phyloP scores from a whole-genome alignment of 1,139 yeast genomes.

The Geotrichum bryndzae region DNA sequence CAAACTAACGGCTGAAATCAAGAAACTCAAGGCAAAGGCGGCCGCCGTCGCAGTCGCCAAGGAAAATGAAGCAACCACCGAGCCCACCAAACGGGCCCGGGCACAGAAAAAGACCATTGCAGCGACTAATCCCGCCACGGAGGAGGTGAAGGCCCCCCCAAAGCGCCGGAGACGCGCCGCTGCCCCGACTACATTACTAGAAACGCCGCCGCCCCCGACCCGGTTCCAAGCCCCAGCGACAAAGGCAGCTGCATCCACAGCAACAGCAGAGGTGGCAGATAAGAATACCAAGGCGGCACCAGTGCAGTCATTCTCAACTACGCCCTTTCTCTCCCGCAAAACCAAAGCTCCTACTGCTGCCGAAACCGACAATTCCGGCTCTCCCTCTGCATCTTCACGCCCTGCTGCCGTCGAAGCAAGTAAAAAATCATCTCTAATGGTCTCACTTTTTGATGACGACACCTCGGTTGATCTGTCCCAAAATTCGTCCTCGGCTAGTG shows the following conservation, averaged over 20 bases:
- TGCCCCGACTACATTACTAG: background rate
- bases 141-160: background rate
- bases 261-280: background rate
- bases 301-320: conserved; percentile 13
- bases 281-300: conserved; percentile 2
- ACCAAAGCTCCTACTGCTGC: background rate
- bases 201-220: background rate
- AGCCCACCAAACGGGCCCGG: background rate
- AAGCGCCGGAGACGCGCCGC: background rate
- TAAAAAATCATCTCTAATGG: background rate
- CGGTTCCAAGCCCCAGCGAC: background rate
- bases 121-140: background rate
- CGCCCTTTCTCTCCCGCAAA: conserved; percentile 12
- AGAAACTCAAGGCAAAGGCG: conserved; percentile 10
- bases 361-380: background rate
- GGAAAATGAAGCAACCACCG: background rate
- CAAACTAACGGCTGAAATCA: conserved; percentile 19
- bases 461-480: background rate
- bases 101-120: background rate
- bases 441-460: conserved; percentile 16
- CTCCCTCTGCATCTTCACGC: background rate
- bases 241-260: background rate
- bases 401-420: background rate
- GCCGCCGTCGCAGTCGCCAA: background rate
- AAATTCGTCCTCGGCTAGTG: background rate